phyloP scores from a whole-genome alignment of 108 stramenopile genomes.

The Poteriospumella lacustris region DNA sequence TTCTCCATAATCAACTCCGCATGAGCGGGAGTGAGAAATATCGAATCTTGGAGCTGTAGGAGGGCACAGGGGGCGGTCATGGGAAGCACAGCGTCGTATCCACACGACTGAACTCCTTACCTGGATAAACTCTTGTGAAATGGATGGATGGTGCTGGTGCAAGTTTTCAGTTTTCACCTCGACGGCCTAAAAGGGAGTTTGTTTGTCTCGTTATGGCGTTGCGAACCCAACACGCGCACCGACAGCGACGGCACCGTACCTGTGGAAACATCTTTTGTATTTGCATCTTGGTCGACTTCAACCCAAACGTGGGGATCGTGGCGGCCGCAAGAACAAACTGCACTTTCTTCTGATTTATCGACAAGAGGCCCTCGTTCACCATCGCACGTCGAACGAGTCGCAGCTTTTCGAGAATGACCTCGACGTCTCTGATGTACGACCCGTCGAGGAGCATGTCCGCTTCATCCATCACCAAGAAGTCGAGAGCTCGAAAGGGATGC shows the following conservation, averaged over 20 bases:
- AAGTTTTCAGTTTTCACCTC: constrained; percentile 39
- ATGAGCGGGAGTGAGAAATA: too few species aligned
- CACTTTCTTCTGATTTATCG: constrained; percentile 20
- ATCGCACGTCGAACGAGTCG: constrained; percentile 61
- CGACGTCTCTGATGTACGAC: constrained; percentile 71
- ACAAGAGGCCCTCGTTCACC: not conserved
- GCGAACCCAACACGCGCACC: not conserved
- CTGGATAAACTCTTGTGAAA: constrained; percentile 31
- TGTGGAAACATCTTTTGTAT: constrained; percentile 71
- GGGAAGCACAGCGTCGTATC: not conserved
- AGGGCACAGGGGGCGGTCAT: not conserved
- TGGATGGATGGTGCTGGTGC: constrained; percentile 46
- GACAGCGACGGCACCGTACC: too few species aligned
- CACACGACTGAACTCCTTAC: not conserved
- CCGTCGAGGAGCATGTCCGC: constrained; percentile 96
- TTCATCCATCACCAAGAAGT: constrained; percentile 89
- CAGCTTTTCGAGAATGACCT: constrained; percentile 81
- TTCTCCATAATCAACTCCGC: constrained; percentile 26
- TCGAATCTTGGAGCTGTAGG: not conserved
- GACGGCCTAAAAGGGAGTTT: constrained; percentile 59
- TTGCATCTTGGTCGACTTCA: constrained; percentile 80
- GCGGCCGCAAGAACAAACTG: constrained; percentile 85
- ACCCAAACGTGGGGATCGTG: constrained; percentile 84
- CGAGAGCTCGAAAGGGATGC: too few species aligned
- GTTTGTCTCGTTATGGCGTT: not conserved